phyloP scores from a whole-genome alignment of 108 stramenopile genomes.

The Ochromonas danica region DNA sequence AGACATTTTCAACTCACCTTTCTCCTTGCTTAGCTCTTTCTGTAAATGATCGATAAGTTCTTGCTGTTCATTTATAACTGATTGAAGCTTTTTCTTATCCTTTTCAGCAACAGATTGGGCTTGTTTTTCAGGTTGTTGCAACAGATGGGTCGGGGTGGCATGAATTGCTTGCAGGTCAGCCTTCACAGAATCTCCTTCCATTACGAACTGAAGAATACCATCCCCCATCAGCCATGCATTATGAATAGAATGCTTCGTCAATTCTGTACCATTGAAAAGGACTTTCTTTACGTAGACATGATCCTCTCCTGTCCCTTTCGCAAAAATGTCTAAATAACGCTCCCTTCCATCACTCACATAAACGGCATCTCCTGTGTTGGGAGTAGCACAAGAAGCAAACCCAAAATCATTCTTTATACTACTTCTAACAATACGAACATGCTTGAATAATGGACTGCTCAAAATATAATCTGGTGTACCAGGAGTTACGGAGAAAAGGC shows the following conservation, averaged over 20 bases:
- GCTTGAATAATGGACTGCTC: slow-evolving; percentile 33
- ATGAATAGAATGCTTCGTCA: background rate
- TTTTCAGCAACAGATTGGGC: too few relatives aligned
- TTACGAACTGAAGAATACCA: background rate
- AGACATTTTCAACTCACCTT: too few relatives aligned
- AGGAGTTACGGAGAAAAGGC: slow-evolving; percentile 35
- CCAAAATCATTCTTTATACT: background rate
- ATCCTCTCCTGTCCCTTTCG: background rate
- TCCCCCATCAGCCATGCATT: background rate
- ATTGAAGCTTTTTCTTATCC: too few relatives aligned
- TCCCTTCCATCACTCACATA: background rate
- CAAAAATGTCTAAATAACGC: background rate
- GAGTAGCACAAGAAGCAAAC: too few relatives aligned
- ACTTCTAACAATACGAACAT: slow-evolving; percentile 7
- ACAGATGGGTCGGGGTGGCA: too few relatives aligned
- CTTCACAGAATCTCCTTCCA: slow-evolving; percentile 8
- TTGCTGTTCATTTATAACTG: too few relatives aligned
- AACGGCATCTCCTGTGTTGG: too few relatives aligned
- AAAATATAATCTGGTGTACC: slow-evolving; percentile 39
- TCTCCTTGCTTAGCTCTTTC: too few relatives aligned
- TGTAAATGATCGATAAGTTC: too few relatives aligned
- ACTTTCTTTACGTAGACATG: background rate
- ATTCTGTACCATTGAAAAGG: background rate
- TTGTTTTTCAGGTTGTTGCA: too few relatives aligned
- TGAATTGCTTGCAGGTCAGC: too few relatives aligned